These are phyloP conservation scores for Leccinellum albellum DNA, from an alignment of 768 basidiomycete genomes.

Conservation along the genomic window DNA sequence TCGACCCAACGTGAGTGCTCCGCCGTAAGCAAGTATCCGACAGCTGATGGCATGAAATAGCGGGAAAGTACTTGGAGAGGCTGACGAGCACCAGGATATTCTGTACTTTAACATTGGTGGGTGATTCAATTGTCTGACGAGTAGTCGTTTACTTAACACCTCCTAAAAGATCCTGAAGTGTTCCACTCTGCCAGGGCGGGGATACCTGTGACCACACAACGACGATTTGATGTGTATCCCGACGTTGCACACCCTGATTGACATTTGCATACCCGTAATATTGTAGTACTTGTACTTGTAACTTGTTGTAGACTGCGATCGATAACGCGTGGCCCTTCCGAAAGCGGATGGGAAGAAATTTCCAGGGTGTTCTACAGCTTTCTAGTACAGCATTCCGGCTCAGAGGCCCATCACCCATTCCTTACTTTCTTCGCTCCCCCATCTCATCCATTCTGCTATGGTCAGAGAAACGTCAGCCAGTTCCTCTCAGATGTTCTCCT, in stretches of 20 bases:
- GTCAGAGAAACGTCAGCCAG: slow-evolving; percentile 60
- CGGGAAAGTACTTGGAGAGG: slow-evolving; percentile 70
- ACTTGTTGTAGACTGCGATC: neutral
- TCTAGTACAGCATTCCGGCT: slow-evolving; percentile 34
- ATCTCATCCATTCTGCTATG: slow-evolving; percentile 38
- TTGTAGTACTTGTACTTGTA: neutral
- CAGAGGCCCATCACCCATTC: slow-evolving; percentile 13
- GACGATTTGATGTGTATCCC: slow-evolving; percentile 89
- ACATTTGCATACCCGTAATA: neutral
- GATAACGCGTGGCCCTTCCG: slow-evolving; percentile 7
- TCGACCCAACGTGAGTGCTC: slow-evolving; percentile 76
- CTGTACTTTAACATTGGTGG: slow-evolving; percentile 78
- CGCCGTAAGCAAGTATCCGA: neutral
- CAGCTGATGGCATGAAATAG: slow-evolving; percentile 37
- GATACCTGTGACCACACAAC: slow-evolving; percentile 88
- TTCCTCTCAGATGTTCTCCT: neutral
- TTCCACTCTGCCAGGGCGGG: slow-evolving; percentile 68
- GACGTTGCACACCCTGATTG: slow-evolving; percentile 45
- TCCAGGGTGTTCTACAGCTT: slow-evolving; percentile 34
- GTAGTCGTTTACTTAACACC: neutral
- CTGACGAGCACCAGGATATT: slow-evolving; percentile 75
- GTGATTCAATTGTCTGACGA: slow-evolving; percentile 23
- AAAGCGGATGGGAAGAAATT: slow-evolving; percentile 23
- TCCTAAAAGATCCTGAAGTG: slow-evolving; percentile 54
- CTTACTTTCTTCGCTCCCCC: slow-evolving; percentile 12